Percentiles rank a stretch among this genome's conserved stretches.
Evolutionary conservation across 2,329 filamentous ascomycete genomes (phyloP).

Genomic region (Sphaceloma murrayae): DNA sequence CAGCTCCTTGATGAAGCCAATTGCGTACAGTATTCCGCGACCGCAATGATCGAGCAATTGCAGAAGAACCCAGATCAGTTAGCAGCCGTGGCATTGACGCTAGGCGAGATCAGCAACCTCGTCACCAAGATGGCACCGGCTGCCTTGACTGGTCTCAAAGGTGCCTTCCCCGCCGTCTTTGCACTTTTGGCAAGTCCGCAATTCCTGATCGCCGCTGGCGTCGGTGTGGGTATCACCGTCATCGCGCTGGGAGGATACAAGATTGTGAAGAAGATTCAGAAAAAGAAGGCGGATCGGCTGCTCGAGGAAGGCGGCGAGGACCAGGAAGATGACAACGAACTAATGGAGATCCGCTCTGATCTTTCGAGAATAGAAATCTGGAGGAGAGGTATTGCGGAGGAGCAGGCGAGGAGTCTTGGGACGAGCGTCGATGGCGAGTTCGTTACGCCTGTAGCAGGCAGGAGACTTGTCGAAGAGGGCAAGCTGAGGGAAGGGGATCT

Average conservation of each 20-base stretch:
- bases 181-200: conserved; percentile 80
- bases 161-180: conserved; percentile 74
- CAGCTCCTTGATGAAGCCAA: conserved; percentile 74
- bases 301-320: conserved; percentile 22
- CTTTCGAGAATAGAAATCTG: conserved; percentile 52
- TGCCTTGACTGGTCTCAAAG: conserved; percentile 66
- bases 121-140: conserved; percentile 75
- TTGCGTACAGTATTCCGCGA: conserved; percentile 76
- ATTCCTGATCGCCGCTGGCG: conserved; percentile 84
- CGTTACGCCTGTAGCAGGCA: conserved; percentile 49
- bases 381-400: conserved; percentile 54
- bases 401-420: conserved; percentile 43
- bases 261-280: conserved; percentile 78
- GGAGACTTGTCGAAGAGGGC: conserved; percentile 37
- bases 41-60: conserved; percentile 68
- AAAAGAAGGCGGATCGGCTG: conserved; percentile 31
- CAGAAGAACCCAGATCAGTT: conserved; percentile 82
- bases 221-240: conserved; percentile 85
- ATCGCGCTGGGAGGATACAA: conserved; percentile 96
- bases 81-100: conserved; percentile 81
- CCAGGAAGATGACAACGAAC: conserved; percentile 39
- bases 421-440: conserved; percentile 58
- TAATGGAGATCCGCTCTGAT: conserved; percentile 45
- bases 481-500: conserved; percentile 40
- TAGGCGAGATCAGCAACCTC: conserved; percentile 81